These are phyloP conservation scores for Vicia sativa DNA, from an alignment of 306 rosid species.

Conservation along the genomic window DNA sequence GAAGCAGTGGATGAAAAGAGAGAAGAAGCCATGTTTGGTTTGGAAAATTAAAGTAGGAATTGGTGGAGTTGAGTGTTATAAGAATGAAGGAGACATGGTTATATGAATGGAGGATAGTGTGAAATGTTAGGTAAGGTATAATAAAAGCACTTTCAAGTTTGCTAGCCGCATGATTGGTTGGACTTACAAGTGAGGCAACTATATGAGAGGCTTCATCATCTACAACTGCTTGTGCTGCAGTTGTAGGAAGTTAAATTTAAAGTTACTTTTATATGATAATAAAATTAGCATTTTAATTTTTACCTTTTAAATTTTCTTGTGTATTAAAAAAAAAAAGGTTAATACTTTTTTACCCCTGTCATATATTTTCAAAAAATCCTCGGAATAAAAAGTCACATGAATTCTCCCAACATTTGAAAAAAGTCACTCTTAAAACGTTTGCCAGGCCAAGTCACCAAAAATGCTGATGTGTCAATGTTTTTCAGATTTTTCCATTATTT, in stretches of 20 bases:
- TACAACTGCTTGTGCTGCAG: background rate
- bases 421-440: too few relatives aligned
- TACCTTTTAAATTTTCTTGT: too few relatives aligned
- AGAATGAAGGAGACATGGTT: background rate
- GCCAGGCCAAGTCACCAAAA: too few relatives aligned
- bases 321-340: too few relatives aligned
- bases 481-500: too few relatives aligned
- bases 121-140: conserved; percentile 69
- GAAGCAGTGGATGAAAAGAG: conserved; percentile 35
- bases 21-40: conserved; percentile 51
- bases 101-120: conserved; percentile 54
- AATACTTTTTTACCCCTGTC: too few relatives aligned
- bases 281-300: too few relatives aligned
- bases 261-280: too few relatives aligned
- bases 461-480: too few relatives aligned
- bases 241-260: background rate
- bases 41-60: conserved; percentile 3
- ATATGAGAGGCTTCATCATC: background rate
- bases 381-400: too few relatives aligned
- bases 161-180: conserved; percentile 15
- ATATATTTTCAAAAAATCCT: too few relatives aligned
- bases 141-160: conserved; percentile 43
- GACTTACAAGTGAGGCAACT: background rate
- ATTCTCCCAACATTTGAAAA: too few relatives aligned
- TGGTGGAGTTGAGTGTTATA: background rate